Base-by-base conservation (phyloP, 768 basidiomycete genomes). In the Psilocybe tampanensis region DNA sequence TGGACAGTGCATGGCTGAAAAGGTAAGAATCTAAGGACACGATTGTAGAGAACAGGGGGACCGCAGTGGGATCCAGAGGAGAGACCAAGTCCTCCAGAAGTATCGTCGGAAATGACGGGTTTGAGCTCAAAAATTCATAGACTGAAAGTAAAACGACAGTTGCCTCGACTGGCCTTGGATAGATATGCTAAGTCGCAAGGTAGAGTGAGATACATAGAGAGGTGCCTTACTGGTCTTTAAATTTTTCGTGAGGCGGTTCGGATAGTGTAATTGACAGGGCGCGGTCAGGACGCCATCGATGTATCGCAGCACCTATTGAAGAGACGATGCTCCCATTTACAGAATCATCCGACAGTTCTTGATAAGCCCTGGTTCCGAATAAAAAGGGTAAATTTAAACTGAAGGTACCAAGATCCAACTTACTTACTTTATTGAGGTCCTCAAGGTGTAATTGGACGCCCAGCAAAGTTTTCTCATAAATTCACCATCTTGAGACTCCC, bases 1-100 rank as follows among this genome's bases (percentile, higher is more conserved):
- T 72, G 4, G 88, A 86, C 11, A 85, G 82, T 12, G 87, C 87
- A 65, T 90, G 88, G 1, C 85, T 81, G 52, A 88, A 69, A 47
- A 89, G 63, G 70, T 89, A 89, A 0, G 87, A 88, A 2, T 85
- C 80, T 51, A 89, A 66, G 3, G 83, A 80, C 44, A 89, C 63
- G 11, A 86, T 66, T 11, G 80, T 81, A 60, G 79, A 74, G 1
- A 78, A 70, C 9, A 80, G 68, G 5, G 80, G 77, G 6, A 68
- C 52, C 39, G 67, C 22, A 44, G 52, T 47, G 8, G 54, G 21
- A n/a, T 67, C 72, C 5, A 52, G 41, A 6, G 69, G 66, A 6
- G 56, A 64, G 8, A 61, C 58, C 1, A 76, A 53, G 41, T 71
- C 67, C 15, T 79, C 75, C 45, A 79, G 54, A 6, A 88, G 66